phyloP scores from a whole-genome alignment of 1,284 basidiomycete genomes.

The Marasmius sp. region DNA sequence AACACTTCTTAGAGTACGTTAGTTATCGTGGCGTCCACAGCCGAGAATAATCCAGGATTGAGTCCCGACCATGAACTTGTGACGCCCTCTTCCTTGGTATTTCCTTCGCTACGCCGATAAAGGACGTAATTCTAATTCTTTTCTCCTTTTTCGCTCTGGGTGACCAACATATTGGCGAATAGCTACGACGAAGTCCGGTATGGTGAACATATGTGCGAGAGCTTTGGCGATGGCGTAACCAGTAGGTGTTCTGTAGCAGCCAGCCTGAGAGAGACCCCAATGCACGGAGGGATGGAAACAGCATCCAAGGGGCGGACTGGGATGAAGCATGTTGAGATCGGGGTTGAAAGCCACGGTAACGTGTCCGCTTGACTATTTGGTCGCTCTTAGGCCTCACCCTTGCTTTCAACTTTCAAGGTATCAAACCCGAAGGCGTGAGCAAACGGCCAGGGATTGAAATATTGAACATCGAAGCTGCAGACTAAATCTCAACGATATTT shows the following conservation, averaged over 20 bases:
- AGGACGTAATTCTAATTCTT: conserved; percentile 40
- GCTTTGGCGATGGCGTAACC: conserved; percentile 88
- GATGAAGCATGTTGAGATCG: too few relatives aligned
- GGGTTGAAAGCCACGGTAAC: too few relatives aligned
- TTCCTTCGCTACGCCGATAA: conserved; percentile 79
- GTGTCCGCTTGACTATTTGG: too few relatives aligned
- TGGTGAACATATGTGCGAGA: conserved; percentile 97
- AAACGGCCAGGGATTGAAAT: too few relatives aligned
- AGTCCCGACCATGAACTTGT: conserved; percentile 94
- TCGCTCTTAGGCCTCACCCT: too few relatives aligned
- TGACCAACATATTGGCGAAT: conserved; percentile 92
- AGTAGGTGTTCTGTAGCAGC: conserved; percentile 84
- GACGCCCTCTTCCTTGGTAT: conserved; percentile 93
- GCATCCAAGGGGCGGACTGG: too few relatives aligned
- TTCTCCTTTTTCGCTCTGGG: conserved; percentile 13
- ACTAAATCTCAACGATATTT: too few relatives aligned
- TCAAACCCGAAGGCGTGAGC: too few relatives aligned
- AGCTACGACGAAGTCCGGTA: conserved; percentile 96
- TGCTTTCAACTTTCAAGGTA: too few relatives aligned
- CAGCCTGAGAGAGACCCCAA: conserved; percentile 61
- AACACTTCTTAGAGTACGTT: conserved; percentile 95
- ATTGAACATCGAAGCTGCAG: too few relatives aligned
- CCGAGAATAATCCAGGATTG: conserved; percentile 90
- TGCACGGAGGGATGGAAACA: conserved; percentile 47
- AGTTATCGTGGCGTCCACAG: conserved; percentile 97